Percentiles rank a stretch among this genome's conserved stretches.
phyloP scores from a whole-genome alignment of 23 red algal species.

The Chondrus crispus region DNA sequence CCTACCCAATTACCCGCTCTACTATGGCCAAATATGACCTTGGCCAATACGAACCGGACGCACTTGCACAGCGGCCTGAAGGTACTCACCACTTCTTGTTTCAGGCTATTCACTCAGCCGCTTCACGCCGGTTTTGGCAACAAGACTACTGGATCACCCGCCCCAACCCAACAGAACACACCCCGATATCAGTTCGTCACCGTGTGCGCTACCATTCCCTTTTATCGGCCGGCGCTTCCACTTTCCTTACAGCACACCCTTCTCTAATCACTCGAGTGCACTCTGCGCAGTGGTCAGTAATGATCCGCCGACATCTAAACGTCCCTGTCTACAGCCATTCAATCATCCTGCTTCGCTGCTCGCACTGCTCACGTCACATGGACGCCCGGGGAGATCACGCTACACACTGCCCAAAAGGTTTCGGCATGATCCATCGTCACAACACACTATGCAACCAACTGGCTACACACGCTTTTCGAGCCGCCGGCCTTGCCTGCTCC shows the following conservation, averaged over 20 bases:
- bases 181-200: not conserved
- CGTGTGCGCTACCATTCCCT: not conserved
- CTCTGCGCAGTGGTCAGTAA: not conserved
- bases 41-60: not conserved
- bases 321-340: not conserved
- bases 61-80: not conserved
- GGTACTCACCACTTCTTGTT: not conserved
- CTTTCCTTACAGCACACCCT: not conserved
- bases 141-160: not conserved
- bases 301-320: not conserved
- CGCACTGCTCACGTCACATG: not conserved
- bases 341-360: not conserved
- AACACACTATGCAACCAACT: not conserved
- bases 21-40: too few relatives aligned
- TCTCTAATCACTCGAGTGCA: not conserved
- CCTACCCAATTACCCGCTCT: too few relatives aligned
- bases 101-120: not conserved
- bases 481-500: too few relatives aligned
- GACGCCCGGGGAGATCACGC: not conserved
- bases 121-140: too few relatives aligned
- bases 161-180: not conserved
- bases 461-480: too few relatives aligned
- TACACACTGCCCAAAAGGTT: not conserved
- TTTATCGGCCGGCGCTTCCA: not conserved
- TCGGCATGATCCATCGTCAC: not conserved